Conservation (phyloP, 805 yeast species). For the Candida caryicola region DNA sequence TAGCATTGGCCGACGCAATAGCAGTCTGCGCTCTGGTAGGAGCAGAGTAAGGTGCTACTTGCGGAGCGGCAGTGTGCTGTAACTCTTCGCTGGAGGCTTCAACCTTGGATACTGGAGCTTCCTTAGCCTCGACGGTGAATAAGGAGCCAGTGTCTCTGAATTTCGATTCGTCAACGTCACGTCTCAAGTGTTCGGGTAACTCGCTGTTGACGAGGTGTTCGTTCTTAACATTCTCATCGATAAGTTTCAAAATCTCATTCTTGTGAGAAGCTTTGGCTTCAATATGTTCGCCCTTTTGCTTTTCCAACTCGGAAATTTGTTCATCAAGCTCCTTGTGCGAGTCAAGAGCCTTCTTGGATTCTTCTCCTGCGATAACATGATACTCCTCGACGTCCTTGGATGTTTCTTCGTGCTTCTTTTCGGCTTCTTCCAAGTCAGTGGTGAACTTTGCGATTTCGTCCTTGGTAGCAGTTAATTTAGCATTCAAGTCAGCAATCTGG, state of each 20-base stretch:
- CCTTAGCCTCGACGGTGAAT: conserved; percentile 28
- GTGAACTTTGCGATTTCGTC: conserved; percentile 33
- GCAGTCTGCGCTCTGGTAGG: not conserved
- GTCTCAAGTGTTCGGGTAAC: conserved; percentile 52
- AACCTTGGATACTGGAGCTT: conserved; percentile 12
- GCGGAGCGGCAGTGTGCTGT: conserved; percentile 1
- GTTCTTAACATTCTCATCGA: conserved; percentile 41
- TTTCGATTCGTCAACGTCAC: conserved; percentile 31
- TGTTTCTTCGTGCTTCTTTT: conserved; percentile 38
- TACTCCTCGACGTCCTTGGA: conserved; percentile 38
- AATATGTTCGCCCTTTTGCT: conserved; percentile 36
- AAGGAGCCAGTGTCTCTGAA: conserved; percentile 39
- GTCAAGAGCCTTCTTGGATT: conserved; percentile 25
- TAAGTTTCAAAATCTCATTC: conserved; percentile 27
- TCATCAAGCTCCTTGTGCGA: conserved; percentile 37
- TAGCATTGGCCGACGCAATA: conserved; percentile 6
- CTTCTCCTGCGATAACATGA: conserved; percentile 21
- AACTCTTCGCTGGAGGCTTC: not conserved
- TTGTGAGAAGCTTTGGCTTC: conserved; percentile 36
- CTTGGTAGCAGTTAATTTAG: conserved; percentile 43
- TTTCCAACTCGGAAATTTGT: conserved; percentile 40
- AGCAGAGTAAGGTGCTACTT: conserved; percentile 5
- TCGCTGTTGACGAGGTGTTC: conserved; percentile 47
- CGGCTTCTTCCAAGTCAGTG: conserved; percentile 29
- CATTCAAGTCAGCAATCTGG: conserved; percentile 43